A percentile compares a stretch with the other conserved stretches of the same genome.
Evolutionary conservation across 495 filamentous ascomycete species (phyloP).

Genomic region (Xylaria grammica): DNA sequence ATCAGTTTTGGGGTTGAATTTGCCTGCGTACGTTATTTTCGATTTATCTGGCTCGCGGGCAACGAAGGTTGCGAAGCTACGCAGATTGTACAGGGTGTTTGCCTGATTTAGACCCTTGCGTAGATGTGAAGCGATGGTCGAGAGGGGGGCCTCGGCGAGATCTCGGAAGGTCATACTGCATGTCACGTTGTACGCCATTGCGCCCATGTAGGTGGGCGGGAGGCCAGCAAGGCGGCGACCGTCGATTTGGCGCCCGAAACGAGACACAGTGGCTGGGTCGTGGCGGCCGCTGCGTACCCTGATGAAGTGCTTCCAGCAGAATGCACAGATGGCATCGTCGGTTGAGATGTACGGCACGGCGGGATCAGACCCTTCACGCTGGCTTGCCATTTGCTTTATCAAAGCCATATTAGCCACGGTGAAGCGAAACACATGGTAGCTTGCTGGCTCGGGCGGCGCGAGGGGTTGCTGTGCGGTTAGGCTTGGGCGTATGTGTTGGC

Average conservation of each 20-base stretch:
- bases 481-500: slow-evolving; percentile 26
- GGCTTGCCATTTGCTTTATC: slow-evolving; percentile 67
- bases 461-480: slow-evolving; percentile 11
- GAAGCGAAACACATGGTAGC: slow-evolving; percentile 37
- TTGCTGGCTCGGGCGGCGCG: slow-evolving; percentile 12
- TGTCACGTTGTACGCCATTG: slow-evolving; percentile 36
- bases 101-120: slow-evolving; percentile 35
- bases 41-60: slow-evolving; percentile 42
- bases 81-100: slow-evolving; percentile 39
- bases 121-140: slow-evolving; percentile 32
- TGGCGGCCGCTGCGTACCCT: slow-evolving; percentile 24
- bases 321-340: slow-evolving; percentile 34
- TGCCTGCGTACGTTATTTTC: slow-evolving; percentile 42
- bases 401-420: slow-evolving; percentile 34
- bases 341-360: slow-evolving; percentile 30
- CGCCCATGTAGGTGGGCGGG: slow-evolving; percentile 47
- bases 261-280: slow-evolving; percentile 29
- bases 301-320: slow-evolving; percentile 44
- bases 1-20: slow-evolving; percentile 39
- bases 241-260: slow-evolving; percentile 48
- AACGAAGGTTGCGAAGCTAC: slow-evolving; percentile 49
- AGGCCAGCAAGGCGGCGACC: slow-evolving; percentile 39
- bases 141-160: slow-evolving; percentile 27
- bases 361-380: slow-evolving; percentile 70
- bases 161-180: slow-evolving; percentile 33